These are phyloP conservation scores for Rhynchospora pubera DNA, from an alignment of 176 grass and related monocot genomes.

Conservation along the genomic window DNA sequence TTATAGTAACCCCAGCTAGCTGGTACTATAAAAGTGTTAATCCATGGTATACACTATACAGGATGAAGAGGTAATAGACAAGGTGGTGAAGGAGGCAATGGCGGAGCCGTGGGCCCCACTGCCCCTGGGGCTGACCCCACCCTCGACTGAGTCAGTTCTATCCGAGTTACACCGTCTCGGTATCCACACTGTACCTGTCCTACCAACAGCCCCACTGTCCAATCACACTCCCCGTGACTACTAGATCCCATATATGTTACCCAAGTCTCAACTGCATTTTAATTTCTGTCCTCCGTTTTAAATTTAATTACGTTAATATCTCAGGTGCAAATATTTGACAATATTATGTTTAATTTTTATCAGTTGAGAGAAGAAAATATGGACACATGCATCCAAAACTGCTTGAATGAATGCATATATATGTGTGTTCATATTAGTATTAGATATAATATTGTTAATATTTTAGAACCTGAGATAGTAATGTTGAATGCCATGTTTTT, in stretches of 20 bases:
- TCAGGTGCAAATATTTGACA: no score
- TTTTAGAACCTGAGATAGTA: no score
- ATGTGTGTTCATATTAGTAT: no score
- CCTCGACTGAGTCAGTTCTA: conserved; percentile 31
- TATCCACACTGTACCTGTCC: conserved; percentile 20
- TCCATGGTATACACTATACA: conserved; percentile 9
- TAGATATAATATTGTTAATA: no score
- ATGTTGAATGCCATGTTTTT: no score
- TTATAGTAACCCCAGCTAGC: not conserved
- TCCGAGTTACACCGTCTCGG: conserved; percentile 36
- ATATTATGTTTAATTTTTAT: no score
- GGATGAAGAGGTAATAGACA: conserved; percentile 35
- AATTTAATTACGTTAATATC: no score
- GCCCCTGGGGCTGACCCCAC: conserved; percentile 34
- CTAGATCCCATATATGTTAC: not conserved
- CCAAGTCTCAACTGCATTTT: not conserved
- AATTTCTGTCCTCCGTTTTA: no score
- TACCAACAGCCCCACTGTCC: not conserved
- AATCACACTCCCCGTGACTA: not conserved
- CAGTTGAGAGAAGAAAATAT: no score
- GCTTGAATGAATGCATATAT: no score
- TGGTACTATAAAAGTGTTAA: not conserved
- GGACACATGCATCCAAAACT: no score
- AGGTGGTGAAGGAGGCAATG: conserved; percentile 33
- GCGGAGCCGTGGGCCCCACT: conserved; percentile 40